phyloP scores from a whole-genome alignment of 1,284 basidiomycete genomes.

The Trichosporon coremiiforme region DNA sequence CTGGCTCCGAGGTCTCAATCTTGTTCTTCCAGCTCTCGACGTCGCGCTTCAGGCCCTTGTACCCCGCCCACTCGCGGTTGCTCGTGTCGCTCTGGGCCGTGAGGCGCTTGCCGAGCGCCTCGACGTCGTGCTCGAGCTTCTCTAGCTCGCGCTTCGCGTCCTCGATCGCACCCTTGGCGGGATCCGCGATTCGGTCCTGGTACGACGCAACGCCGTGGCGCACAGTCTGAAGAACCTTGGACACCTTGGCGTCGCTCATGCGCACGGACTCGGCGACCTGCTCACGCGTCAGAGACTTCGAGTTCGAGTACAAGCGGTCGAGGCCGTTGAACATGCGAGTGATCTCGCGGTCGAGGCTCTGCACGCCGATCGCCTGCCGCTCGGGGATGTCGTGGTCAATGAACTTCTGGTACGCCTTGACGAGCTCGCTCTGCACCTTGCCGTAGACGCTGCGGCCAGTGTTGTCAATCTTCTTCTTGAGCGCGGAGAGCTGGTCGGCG shows the following conservation, averaged over 20 bases:
- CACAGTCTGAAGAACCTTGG: constrained; percentile 33
- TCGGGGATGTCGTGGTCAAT: constrained; percentile 35
- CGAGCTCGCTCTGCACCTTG: constrained; percentile 40
- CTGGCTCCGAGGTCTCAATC: constrained; percentile 33
- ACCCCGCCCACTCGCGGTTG: constrained; percentile 45
- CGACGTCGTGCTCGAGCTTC: constrained; percentile 37
- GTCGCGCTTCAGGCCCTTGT: constrained; percentile 40
- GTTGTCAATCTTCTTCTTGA: constrained; percentile 42
- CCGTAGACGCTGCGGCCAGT: constrained; percentile 40
- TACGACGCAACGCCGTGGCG: constrained; percentile 35
- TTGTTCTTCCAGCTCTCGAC: constrained; percentile 42
- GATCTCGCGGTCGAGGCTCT: constrained; percentile 45
- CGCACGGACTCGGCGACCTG: constrained; percentile 43
- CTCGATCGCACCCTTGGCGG: constrained; percentile 34
- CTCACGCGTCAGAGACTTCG: constrained; percentile 38
- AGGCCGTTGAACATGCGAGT: constrained; percentile 47
- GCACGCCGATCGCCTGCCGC: constrained; percentile 31
- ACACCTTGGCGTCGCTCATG: constrained; percentile 39
- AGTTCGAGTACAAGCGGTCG: constrained; percentile 50
- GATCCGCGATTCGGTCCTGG: constrained; percentile 30
- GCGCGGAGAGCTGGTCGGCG: constrained; percentile 21
- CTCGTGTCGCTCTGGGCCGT: constrained; percentile 30
- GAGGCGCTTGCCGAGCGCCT: constrained; percentile 43
- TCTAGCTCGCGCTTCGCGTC: constrained; percentile 37
- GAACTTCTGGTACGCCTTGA: constrained; percentile 24